A percentile compares a stretch with the other conserved stretches of the same genome.
phyloP scores from a whole-genome alignment of 495 filamentous ascomycete species.

The Penicillium crystallinum region DNA sequence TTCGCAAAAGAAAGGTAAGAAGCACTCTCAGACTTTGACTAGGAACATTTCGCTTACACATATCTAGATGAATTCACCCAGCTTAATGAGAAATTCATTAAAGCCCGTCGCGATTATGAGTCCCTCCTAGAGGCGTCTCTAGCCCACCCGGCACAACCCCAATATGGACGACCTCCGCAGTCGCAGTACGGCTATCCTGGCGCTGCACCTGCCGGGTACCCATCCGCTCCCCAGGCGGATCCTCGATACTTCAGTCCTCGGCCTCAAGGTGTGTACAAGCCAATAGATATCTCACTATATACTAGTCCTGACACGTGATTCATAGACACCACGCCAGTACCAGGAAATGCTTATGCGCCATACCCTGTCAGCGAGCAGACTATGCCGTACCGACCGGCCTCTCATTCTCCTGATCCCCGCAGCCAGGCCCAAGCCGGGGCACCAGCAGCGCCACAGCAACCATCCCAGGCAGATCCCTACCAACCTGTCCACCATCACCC shows the following conservation, averaged over 20 bases:
- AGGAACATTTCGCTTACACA: slow-evolving; percentile 12
- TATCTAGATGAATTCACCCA: slow-evolving; percentile 88
- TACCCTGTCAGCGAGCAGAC: slow-evolving; percentile 36
- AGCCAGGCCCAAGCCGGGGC: slow-evolving; percentile 30
- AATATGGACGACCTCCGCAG: slow-evolving; percentile 61
- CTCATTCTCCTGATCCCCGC: slow-evolving; percentile 44
- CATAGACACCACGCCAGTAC: slow-evolving; percentile 29
- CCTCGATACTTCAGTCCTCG: slow-evolving; percentile 67
- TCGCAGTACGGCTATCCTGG: slow-evolving; percentile 59
- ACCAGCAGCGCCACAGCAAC: slow-evolving; percentile 31
- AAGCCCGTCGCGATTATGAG: slow-evolving; percentile 94
- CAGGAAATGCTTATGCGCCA: slow-evolving; percentile 19
- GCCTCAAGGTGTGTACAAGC: slow-evolving; percentile 41
- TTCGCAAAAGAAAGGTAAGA: slow-evolving; percentile 92
- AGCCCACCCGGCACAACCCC: slow-evolving; percentile 75
- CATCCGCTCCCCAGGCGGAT: slow-evolving; percentile 50
- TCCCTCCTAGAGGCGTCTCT: slow-evolving; percentile 92
- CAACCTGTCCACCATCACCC: slow-evolving; percentile 48
- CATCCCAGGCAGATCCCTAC: slow-evolving; percentile 39
- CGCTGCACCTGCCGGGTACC: slow-evolving; percentile 45
- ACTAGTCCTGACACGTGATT: neutral
- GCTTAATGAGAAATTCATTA: slow-evolving; percentile 99
- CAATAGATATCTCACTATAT: neutral
- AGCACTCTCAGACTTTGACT: neutral
- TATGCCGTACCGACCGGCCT: slow-evolving; percentile 34